Conservation (phyloP, 306 rosid genomes). For the Glycyrrhiza uralensis region DNA sequence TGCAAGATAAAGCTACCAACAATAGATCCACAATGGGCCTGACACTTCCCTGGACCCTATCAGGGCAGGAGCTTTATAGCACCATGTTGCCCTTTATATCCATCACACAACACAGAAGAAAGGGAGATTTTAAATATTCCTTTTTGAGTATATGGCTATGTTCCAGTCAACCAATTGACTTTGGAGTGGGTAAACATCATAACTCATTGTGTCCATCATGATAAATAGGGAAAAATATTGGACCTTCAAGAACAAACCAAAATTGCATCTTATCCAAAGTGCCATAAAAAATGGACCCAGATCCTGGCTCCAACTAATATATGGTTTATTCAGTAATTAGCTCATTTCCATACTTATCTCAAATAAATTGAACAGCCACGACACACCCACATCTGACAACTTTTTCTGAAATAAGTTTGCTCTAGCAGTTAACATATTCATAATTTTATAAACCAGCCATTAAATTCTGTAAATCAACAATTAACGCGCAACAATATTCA, state of each 20-base stretch:
- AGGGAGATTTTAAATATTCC: background rate
- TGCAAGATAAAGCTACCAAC: too few species aligned
- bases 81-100: too few species aligned
- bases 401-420: constrained; percentile 7
- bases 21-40: too few species aligned
- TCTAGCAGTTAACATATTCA: background rate
- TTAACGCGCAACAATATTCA: background rate
- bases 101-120: background rate
- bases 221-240: background rate
- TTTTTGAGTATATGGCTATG: background rate
- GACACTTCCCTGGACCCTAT: too few species aligned
- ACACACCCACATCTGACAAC: background rate
- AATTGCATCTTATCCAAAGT: background rate
- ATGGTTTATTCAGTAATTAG: background rate
- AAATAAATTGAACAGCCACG: background rate
- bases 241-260: background rate
- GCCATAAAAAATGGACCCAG: background rate
- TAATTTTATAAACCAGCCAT: background rate
- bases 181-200: background rate
- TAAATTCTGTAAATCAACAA: background rate
- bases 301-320: background rate
- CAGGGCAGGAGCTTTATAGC: too few species aligned
- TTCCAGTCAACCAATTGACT: background rate
- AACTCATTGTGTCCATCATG: background rate
- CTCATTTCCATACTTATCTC: background rate